Percentiles rank a stretch among this genome's conserved stretches.
Conservation (phyloP, 148 eudicot species). For the Vaccinium vitisidaea region DNA sequence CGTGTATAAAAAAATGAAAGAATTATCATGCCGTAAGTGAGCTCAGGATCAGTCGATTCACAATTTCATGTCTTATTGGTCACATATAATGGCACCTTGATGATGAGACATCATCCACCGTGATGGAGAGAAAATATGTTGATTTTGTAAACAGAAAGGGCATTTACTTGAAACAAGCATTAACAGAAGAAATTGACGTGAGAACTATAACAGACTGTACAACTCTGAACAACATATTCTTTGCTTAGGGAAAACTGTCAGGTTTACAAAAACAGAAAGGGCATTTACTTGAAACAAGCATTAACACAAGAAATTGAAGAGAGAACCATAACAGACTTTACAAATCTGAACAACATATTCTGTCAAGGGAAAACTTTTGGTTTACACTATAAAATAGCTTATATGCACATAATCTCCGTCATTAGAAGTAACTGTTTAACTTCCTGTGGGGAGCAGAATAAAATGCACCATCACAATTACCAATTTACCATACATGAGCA, state of each 20-base stretch:
- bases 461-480: neutral
- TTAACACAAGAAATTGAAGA: neutral
- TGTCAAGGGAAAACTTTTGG: neutral
- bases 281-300: neutral
- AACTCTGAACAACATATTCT: no score
- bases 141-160: neutral
- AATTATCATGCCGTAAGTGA: neutral
- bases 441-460: neutral
- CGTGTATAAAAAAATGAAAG: neutral
- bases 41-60: neutral
- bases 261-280: neutral
- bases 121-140: neutral
- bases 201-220: no score
- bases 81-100: neutral
- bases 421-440: neutral
- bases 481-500: neutral
- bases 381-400: neutral
- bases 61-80: neutral
- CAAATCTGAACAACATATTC: neutral
- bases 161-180: neutral
- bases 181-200: neutral
- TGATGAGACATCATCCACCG: neutral
- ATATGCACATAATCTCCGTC: neutral
- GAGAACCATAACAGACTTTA: neutral
- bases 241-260: no score